Evolutionary conservation across 2,329 filamentous ascomycete species (phyloP), one percentile per base, ranked within the genome.

Genomic region (Pseudocercospora musae): DNA sequence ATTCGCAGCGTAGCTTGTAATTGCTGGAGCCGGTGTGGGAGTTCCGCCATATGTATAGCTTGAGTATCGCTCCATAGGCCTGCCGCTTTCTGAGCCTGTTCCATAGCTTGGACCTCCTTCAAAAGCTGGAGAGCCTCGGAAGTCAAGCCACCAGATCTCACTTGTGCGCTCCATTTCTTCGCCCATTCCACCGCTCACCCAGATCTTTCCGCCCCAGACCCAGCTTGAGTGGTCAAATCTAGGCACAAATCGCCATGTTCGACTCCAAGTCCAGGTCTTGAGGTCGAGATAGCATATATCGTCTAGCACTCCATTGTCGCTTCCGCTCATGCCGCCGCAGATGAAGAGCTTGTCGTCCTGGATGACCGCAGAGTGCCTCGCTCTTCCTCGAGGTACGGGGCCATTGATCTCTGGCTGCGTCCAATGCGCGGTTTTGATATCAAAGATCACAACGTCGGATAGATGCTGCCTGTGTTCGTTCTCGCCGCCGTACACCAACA

Each of bases 311-410:
- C 91, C 89, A 73, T 92, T 96, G 68, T 95, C 92, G 68, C 94
- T 90, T 1, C 93, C 94, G 4, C 92, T 96, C 70, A 98, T 91
- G n/a, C 95, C 95, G 60, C 95, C 95, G 62, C 96, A 88, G 64
- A 99, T 89, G 74, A 97, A 99, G 8, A 99, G 82, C 74, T 96
- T 98, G 78, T 99, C 94, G 72, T 99, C 93, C 74, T 98, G 90
- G 31, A 99, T 85, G 23, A 97, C 91, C 10, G 95, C 92, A 3
- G 95, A 93, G 80, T 99, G 95, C 65, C 95, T 87, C 37, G 95
- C 94, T 74, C 95, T 87, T 44, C 95, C 95, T 75, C 93, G 91
- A 0, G 95, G 95, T 27, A 95, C 84, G 0, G 89, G 89, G 1
- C 95, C 95, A 46, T 87, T 86, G 20, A 97, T 88, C 67, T 92